These are phyloP conservation scores for Wallacemonas rigidus DNA, from an alignment of 208 protist species.

Conservation along the genomic window DNA sequence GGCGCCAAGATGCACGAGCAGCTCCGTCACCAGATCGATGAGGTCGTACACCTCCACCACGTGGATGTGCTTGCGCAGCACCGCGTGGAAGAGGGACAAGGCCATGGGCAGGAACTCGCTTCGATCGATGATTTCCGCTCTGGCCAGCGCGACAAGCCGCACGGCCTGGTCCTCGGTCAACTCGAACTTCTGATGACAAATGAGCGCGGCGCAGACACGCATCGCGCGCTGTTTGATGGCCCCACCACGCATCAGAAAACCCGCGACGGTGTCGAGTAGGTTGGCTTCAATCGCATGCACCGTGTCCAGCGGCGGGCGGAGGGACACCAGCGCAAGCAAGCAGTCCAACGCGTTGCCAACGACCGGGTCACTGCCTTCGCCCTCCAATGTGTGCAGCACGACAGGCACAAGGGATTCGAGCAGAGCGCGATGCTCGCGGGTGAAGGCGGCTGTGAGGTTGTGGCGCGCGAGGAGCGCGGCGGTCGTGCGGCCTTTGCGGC, in stretches of 20 bases:
- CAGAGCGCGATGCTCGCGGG: constrained; percentile 64
- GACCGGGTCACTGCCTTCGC: constrained; percentile 89
- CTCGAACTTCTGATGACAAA: constrained; percentile 73
- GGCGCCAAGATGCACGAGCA: constrained; percentile 77
- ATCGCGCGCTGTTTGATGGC: constrained; percentile 89
- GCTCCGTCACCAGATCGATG: constrained; percentile 85
- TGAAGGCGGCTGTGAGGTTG: constrained; percentile 76
- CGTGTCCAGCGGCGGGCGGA: constrained; percentile 71
- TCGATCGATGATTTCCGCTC: constrained; percentile 80
- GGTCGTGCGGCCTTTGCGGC: constrained; percentile 6
- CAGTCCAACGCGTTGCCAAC: constrained; percentile 85
- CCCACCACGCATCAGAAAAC: constrained; percentile 81
- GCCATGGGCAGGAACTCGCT: constrained; percentile 82
- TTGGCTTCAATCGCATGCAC: constrained; percentile 53
- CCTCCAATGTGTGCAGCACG: constrained; percentile 80
- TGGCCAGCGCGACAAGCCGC: constrained; percentile 62
- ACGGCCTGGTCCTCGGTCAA: constrained; percentile 63
- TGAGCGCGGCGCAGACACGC: constrained; percentile 75
- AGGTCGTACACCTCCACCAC: constrained; percentile 90
- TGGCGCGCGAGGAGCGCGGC: constrained; percentile 19
- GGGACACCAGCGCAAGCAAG: constrained; percentile 77
- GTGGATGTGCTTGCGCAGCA: constrained; percentile 86
- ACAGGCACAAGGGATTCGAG: constrained; percentile 77
- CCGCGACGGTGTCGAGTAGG: constrained; percentile 75
- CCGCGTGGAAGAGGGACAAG: constrained; percentile 81